These are phyloP conservation scores for Globisporangium ultimum DNA, from an alignment of 352 stramenopile species.

Conservation along the genomic window DNA sequence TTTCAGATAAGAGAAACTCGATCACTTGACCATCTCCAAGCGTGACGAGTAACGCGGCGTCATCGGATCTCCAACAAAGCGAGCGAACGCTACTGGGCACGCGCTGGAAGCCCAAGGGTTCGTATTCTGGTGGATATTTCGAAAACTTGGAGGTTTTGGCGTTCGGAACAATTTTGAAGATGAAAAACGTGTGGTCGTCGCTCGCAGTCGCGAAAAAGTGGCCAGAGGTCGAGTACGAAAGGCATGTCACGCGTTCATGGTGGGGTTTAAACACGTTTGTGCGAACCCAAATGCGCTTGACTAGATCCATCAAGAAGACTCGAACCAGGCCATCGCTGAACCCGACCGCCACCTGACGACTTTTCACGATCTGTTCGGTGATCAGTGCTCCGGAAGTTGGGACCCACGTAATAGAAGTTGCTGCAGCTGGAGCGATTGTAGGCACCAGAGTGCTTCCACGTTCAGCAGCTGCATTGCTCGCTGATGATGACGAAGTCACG, in stretches of 20 bases:
- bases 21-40: slow-evolving; percentile 52
- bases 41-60: slow-evolving; percentile 64
- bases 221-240: slow-evolving; percentile 72
- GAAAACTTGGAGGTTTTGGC: slow-evolving; percentile 49
- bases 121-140: slow-evolving; percentile 57
- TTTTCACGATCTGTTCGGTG: slow-evolving; percentile 39
- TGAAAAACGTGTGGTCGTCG: slow-evolving; percentile 82
- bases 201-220: slow-evolving; percentile 73
- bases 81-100: slow-evolving; percentile 25
- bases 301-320: slow-evolving; percentile 55
- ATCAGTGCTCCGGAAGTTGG: slow-evolving; percentile 39
- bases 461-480: slow-evolving; percentile 12
- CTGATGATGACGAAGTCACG: slow-evolving; percentile 8
- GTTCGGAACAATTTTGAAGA: slow-evolving; percentile 70
- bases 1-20: slow-evolving; percentile 55
- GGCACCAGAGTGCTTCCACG: slow-evolving; percentile 12
- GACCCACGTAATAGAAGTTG: slow-evolving; percentile 73
- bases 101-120: slow-evolving; percentile 75
- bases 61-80: slow-evolving; percentile 71
- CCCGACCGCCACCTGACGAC: slow-evolving; percentile 82
- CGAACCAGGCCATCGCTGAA: slow-evolving; percentile 89
- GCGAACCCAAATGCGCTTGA: slow-evolving; percentile 45
- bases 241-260: slow-evolving; percentile 53
- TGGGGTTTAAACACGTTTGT: slow-evolving; percentile 90
- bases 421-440: slow-evolving; percentile 23